phyloP scores from a whole-genome alignment of 305 asterid species.

The Euphrasia arctica region DNA sequence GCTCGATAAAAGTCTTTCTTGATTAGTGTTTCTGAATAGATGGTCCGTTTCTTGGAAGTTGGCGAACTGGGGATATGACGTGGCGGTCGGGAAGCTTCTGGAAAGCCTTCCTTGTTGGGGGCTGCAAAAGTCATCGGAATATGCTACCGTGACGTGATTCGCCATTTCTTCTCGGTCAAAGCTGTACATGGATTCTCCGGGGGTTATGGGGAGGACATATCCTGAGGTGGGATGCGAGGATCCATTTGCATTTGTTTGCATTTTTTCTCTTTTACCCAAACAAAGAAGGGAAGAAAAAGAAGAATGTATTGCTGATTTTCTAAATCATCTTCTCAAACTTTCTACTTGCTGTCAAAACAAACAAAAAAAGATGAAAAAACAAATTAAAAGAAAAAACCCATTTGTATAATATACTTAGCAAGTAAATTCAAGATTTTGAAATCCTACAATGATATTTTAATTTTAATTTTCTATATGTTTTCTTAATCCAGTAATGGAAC shows the following conservation, averaged over 20 bases:
- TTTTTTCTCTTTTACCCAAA: neutral
- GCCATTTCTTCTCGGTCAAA: slow-evolving; percentile 4
- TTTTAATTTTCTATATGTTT: too few relatives aligned
- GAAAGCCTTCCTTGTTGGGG: neutral
- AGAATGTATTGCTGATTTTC: neutral
- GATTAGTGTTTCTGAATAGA: slow-evolving; percentile 24
- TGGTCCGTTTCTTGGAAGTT: slow-evolving; percentile 26
- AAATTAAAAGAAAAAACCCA: neutral
- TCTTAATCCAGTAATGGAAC: too few relatives aligned
- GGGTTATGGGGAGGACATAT: slow-evolving; percentile 34
- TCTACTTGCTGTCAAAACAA: neutral
- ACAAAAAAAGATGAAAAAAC: neutral
- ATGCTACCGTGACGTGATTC: neutral
- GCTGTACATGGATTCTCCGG: slow-evolving; percentile 38
- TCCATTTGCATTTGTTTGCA: neutral
- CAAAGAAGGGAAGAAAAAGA: neutral
- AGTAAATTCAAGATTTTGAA: slow-evolving; percentile 12
- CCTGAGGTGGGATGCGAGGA: slow-evolving; percentile 25
- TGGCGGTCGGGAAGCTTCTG: neutral
- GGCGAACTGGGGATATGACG: slow-evolving; percentile 24
- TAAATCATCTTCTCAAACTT: slow-evolving; percentile 1
- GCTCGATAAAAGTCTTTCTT: slow-evolving; percentile 11
- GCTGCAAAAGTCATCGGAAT: neutral
- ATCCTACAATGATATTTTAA: neutral
- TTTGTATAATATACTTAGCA: neutral